A percentile compares a stretch with the other conserved stretches of the same genome.
Evolutionary conservation across 371 early-diverging fungal species (phyloP).

Genomic region (Zychaea mexicana): DNA sequence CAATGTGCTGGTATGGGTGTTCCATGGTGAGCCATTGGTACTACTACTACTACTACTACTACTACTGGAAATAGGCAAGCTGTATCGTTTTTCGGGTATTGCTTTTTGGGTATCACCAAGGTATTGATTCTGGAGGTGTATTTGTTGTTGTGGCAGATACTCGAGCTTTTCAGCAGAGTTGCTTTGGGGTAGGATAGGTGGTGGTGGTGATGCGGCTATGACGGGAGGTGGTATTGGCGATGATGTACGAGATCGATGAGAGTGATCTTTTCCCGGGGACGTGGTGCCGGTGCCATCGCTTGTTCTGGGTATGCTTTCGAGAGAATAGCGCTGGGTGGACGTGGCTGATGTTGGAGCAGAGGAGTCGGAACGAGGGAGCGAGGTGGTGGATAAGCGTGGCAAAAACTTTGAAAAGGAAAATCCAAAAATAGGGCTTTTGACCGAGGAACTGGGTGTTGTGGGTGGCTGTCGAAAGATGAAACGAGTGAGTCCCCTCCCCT

Average conservation of each 20-base stretch:
- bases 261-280: not conserved
- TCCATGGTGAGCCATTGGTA: too few species aligned
- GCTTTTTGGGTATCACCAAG: not conserved
- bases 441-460: not conserved
- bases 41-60: not conserved
- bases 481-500: too few species aligned
- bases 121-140: not conserved
- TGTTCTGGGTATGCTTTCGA: conserved; percentile 3
- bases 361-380: not conserved
- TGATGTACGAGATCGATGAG: not conserved
- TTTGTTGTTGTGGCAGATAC: too few species aligned
- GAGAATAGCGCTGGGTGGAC: not conserved
- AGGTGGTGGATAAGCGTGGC: not conserved
- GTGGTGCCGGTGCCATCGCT: not conserved
- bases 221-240: not conserved
- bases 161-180: not conserved
- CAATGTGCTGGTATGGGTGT: not conserved
- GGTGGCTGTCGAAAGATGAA: not conserved
- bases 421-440: conserved; percentile 5
- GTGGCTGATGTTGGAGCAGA: conserved; percentile 5
- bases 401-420: not conserved
- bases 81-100: not conserved
- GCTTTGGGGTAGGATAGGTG: not conserved
- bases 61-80: not conserved
- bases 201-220: not conserved